Evolutionary conservation across 495 filamentous ascomycete genomes (phyloP).

Genomic region (Aspergillus bertholletiae): DNA sequence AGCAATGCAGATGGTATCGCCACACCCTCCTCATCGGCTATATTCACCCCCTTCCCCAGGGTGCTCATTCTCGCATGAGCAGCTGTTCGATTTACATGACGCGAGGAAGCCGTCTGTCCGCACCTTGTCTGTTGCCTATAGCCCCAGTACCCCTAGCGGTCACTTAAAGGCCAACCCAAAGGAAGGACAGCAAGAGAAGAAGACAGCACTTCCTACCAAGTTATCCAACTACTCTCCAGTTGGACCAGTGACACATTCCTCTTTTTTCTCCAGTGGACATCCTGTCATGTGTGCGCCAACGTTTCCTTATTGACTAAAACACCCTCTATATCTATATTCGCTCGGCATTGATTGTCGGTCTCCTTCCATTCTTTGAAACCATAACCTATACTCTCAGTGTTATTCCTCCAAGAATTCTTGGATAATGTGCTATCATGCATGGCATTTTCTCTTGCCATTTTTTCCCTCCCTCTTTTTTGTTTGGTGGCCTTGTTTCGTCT

Average conservation of each 20-base stretch:
- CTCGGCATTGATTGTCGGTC: not conserved
- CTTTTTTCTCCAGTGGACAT: slow-evolving; percentile 21
- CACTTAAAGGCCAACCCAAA: slow-evolving; percentile 21
- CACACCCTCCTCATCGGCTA: slow-evolving; percentile 14
- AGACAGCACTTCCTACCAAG: slow-evolving; percentile 12
- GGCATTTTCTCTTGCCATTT: not conserved
- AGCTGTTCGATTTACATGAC: slow-evolving; percentile 17
- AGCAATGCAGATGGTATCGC: slow-evolving; percentile 20
- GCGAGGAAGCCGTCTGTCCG: slow-evolving; percentile 34
- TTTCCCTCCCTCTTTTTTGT: not conserved
- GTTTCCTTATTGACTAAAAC: slow-evolving; percentile 27
- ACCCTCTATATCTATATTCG: slow-evolving; percentile 17
- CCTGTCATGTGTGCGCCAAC: slow-evolving; percentile 31
- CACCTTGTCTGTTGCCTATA: slow-evolving; percentile 29
- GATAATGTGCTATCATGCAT: not conserved
- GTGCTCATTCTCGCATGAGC: slow-evolving; percentile 17
- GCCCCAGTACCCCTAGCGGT: slow-evolving; percentile 20
- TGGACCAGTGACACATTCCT: slow-evolving; percentile 21
- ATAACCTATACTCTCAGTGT: not conserved
- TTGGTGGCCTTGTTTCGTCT: slow-evolving; percentile 2
- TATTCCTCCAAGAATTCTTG: not conserved
- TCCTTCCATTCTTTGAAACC: not conserved
- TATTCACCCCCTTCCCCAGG: slow-evolving; percentile 19
- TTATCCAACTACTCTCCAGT: slow-evolving; percentile 10
- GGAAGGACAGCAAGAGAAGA: slow-evolving; percentile 17